phyloP scores from a whole-genome alignment of 805 yeast genomes.

The Candida wancherniae region DNA sequence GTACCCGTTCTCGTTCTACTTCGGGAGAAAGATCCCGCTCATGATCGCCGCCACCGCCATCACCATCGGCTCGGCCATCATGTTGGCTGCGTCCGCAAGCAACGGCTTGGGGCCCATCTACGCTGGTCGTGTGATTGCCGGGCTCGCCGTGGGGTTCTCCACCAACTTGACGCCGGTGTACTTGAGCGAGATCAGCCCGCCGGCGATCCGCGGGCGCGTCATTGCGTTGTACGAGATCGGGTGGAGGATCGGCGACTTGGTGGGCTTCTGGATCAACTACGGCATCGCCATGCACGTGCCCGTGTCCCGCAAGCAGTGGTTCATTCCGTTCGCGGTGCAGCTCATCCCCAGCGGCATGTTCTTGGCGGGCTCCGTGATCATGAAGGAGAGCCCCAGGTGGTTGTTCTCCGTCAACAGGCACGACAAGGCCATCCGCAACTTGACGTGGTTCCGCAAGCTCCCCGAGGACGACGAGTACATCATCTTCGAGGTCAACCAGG shows the following conservation, averaged over 20 bases:
- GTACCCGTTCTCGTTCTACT: constrained; percentile 32
- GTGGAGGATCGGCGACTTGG: constrained; percentile 37
- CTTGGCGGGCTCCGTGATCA: constrained; percentile 26
- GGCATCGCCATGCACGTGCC: constrained; percentile 28
- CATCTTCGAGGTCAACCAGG: constrained; percentile 32
- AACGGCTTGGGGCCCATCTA: constrained; percentile 33
- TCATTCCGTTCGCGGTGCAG: constrained; percentile 38
- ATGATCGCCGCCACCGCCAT: constrained; percentile 28
- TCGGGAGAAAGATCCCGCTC: constrained; percentile 30
- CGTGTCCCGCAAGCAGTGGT: constrained; percentile 29
- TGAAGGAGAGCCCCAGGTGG: constrained; percentile 38
- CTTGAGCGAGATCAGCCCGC: constrained; percentile 32
- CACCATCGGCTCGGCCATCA: constrained; percentile 34
- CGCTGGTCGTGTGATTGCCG: constrained; percentile 34
- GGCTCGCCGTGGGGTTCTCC: constrained; percentile 32
- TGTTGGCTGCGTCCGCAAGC: constrained; percentile 27
- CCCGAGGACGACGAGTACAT: constrained; percentile 33
- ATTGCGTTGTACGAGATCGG: constrained; percentile 33
- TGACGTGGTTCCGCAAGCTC: constrained; percentile 32
- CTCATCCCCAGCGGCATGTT: constrained; percentile 34
- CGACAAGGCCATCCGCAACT: constrained; percentile 30
- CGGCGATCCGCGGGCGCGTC: constrained; percentile 32
- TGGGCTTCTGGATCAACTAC: constrained; percentile 36
- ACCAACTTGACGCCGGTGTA: constrained; percentile 36
- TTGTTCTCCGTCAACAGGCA: constrained; percentile 25